A percentile compares a stretch with the other conserved stretches of the same genome.
phyloP scores from a whole-genome alignment of 805 yeast species.

The Myxozyma lipomycoides region DNA sequence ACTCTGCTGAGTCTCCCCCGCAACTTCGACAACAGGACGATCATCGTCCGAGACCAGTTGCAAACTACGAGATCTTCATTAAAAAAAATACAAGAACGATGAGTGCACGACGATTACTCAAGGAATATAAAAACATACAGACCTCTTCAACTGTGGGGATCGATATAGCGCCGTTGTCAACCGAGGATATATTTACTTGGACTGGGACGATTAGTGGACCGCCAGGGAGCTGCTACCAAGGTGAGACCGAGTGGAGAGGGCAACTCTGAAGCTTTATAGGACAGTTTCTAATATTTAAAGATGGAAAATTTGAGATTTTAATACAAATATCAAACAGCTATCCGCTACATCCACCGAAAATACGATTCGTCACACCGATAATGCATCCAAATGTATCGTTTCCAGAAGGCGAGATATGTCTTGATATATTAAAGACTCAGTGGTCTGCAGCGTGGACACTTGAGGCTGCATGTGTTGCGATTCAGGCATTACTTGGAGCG shows the following conservation, averaged over 20 bases:
- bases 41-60: no score
- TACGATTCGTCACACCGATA: constrained; percentile 40
- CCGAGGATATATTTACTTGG: constrained; percentile 25
- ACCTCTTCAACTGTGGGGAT: neutral
- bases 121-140: constrained; percentile 9
- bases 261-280: constrained; percentile 8
- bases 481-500: constrained; percentile 37
- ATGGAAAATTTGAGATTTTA: constrained; percentile 48
- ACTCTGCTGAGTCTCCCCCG: no score
- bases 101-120: constrained; percentile 9
- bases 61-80: no score
- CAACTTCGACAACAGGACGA: no score
- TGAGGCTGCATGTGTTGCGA: constrained; percentile 38
- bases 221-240: constrained; percentile 13
- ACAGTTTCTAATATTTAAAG: constrained; percentile 38
- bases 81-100: no score
- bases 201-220: constrained; percentile 16
- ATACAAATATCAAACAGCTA: constrained; percentile 43
- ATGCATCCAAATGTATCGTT: constrained; percentile 37
- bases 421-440: constrained; percentile 37
- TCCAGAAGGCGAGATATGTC: constrained; percentile 40
- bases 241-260: constrained; percentile 1
- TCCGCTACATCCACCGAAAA: constrained; percentile 50
- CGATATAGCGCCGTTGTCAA: constrained; percentile 16
- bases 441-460: constrained; percentile 45